Evolutionary conservation across 1,284 basidiomycete species (phyloP).

Genomic region (Heterobasidion occidentale): DNA sequence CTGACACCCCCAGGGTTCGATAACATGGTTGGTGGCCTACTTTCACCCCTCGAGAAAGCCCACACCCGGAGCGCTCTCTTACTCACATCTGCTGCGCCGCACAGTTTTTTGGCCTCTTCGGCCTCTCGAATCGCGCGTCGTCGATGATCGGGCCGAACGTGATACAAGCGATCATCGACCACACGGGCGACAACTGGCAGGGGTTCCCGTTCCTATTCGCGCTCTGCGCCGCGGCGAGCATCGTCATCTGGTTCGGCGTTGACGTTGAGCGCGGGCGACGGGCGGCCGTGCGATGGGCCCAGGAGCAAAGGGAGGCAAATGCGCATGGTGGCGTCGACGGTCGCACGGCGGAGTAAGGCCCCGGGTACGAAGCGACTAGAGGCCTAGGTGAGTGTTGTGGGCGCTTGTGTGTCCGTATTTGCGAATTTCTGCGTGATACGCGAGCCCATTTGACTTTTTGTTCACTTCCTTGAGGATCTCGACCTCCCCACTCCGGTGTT

Average conservation of each 20-base stretch:
- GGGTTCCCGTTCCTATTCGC: conserved; percentile 82
- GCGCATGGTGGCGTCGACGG: neutral
- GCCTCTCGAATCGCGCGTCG: conserved; percentile 75
- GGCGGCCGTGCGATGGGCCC: conserved; percentile 60
- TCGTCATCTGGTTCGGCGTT: conserved; percentile 69
- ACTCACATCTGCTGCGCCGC: neutral
- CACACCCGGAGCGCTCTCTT: neutral
- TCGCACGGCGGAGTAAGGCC: no score
- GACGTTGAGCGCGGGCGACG: conserved; percentile 61
- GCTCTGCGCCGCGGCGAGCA: conserved; percentile 52
- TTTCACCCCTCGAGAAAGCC: neutral
- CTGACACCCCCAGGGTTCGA: conserved; percentile 77
- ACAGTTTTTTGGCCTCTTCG: conserved; percentile 78
- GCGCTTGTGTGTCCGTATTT: no score
- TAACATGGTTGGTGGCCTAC: no score
- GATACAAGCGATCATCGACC: conserved; percentile 73
- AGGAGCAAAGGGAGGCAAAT: conserved; percentile 14
- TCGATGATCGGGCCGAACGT: conserved; percentile 77
- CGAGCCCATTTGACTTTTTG: no score
- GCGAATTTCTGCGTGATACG: no score
- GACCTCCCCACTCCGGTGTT: no score
- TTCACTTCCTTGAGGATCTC: no score
- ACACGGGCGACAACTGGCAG: conserved; percentile 66
- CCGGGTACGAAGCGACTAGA: no score
- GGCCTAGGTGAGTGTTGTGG: no score